Conservation (phyloP, 2,329 filamentous ascomycete species). For the Thermomyces lanuginosus region DNA sequence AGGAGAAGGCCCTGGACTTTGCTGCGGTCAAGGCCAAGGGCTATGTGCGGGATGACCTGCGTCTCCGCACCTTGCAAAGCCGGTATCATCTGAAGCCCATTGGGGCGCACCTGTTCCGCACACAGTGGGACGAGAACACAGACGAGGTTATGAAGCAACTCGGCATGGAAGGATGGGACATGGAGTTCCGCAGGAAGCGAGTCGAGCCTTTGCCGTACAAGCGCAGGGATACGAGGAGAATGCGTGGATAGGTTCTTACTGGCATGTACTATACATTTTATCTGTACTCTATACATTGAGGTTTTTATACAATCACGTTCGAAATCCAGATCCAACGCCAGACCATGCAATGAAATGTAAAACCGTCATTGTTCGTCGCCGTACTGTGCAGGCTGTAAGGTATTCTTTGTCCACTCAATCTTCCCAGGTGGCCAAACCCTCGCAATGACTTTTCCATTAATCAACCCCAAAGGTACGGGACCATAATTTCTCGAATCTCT, state of each 20-base stretch:
- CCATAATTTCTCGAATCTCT: constrained; percentile 78
- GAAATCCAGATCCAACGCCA: constrained; percentile 10
- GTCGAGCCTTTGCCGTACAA: constrained; percentile 52
- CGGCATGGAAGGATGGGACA: constrained; percentile 55
- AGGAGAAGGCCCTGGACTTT: constrained; percentile 46
- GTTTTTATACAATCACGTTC: constrained; percentile 23
- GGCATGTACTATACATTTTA: constrained; percentile 9
- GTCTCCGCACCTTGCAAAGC: constrained; percentile 55
- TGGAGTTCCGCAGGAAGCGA: constrained; percentile 72
- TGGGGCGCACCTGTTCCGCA: constrained; percentile 76
- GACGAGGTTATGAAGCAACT: constrained; percentile 72
- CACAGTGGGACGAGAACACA: constrained; percentile 76
- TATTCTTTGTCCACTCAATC: constrained; percentile 22
- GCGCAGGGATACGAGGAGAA: constrained; percentile 36
- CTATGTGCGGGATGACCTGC: constrained; percentile 49
- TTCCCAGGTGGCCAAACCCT: constrained; percentile 21
- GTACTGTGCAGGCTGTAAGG: constrained; percentile 15
- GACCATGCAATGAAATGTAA: constrained; percentile 11
- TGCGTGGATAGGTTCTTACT: constrained; percentile 19
- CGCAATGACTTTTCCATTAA: constrained; percentile 66
- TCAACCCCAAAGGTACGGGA: constrained; percentile 66
- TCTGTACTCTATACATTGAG: constrained; percentile 30
- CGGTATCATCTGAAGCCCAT: constrained; percentile 55
- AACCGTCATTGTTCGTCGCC: background rate
- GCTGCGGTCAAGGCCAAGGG: constrained; percentile 37